Evolutionary conservation across 148 eudicot species (phyloP).

Genomic region (Heliosperma pusillum): DNA sequence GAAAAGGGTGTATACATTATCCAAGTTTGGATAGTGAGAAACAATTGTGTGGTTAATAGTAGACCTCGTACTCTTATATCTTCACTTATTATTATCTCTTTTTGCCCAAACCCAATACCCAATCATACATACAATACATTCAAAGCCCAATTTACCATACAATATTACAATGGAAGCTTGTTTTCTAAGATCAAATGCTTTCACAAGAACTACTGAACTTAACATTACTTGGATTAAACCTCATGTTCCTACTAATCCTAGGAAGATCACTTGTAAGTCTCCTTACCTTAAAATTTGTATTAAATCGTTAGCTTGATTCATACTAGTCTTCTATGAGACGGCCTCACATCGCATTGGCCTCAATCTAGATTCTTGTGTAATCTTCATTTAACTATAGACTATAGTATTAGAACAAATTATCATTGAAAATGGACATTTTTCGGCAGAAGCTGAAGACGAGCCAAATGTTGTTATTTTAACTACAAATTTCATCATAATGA

Average conservation of each 20-base stretch:
- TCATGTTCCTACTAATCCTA: conserved; percentile 24
- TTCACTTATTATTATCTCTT: neutral
- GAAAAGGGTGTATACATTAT: neutral
- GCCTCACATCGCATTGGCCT: too few relatives aligned
- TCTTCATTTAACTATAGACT: too few relatives aligned
- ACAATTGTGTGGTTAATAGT: neutral
- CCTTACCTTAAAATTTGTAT: too few relatives aligned
- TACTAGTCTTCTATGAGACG: too few relatives aligned
- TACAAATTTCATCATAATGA: too few relatives aligned
- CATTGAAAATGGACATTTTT: too few relatives aligned
- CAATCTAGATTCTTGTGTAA: too few relatives aligned
- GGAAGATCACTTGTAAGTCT: conserved; percentile 44
- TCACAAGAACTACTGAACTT: conserved; percentile 39
- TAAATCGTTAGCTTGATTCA: too few relatives aligned
- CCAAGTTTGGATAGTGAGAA: neutral
- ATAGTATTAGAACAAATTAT: too few relatives aligned
- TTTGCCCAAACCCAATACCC: neutral
- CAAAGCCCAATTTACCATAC: neutral
- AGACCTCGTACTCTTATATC: neutral
- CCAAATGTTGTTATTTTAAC: too few relatives aligned
- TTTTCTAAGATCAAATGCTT: conserved; percentile 57
- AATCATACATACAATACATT: neutral
- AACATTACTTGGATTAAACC: conserved; percentile 29
- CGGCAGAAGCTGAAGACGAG: too few relatives aligned
- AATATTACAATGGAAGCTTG: conserved; percentile 60